These are phyloP conservation scores for Epichloe amarillans DNA, from an alignment of 2,329 filamentous ascomycete genomes.

Conservation along the genomic window DNA sequence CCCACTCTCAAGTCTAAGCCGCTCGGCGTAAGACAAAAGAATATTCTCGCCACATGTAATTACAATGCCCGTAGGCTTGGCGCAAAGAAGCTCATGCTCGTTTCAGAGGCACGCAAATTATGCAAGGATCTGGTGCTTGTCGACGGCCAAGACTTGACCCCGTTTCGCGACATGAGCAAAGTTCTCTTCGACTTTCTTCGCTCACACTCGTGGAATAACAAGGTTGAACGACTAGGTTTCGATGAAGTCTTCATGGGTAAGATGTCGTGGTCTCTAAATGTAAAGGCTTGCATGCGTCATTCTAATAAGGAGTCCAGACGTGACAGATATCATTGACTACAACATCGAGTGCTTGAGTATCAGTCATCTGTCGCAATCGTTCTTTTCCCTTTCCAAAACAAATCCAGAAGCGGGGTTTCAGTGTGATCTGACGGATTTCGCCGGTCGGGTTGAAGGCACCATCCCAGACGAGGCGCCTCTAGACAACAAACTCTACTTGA, in stretches of 20 bases:
- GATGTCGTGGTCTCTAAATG: neutral
- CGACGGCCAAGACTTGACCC: conserved; percentile 73
- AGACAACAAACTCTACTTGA: conserved; percentile 33
- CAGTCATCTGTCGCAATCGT: conserved; percentile 51
- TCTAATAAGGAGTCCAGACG: conserved; percentile 39
- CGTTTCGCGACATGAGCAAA: conserved; percentile 80
- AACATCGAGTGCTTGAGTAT: conserved; percentile 60
- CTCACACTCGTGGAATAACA: conserved; percentile 62
- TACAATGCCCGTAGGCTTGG: conserved; percentile 71
- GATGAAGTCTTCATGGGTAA: conserved; percentile 60
- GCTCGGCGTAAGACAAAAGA: conserved; percentile 82
- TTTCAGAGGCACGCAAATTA: conserved; percentile 63
- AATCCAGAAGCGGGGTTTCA: conserved; percentile 71
- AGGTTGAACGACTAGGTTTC: conserved; percentile 72
- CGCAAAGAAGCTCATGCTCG: conserved; percentile 71
- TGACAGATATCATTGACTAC: conserved; percentile 75
- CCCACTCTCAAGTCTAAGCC: conserved; percentile 60
- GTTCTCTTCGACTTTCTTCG: conserved; percentile 60
- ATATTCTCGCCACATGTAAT: conserved; percentile 87
- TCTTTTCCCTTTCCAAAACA: conserved; percentile 60
- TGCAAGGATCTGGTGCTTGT: conserved; percentile 80
- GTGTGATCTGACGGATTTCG: conserved; percentile 58
- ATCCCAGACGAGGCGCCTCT: conserved; percentile 12
- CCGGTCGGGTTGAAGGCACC: conserved; percentile 41
- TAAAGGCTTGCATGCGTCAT: neutral